phyloP scores from a whole-genome alignment of 2,329 filamentous ascomycete genomes.

The Trichoderma sp. region DNA sequence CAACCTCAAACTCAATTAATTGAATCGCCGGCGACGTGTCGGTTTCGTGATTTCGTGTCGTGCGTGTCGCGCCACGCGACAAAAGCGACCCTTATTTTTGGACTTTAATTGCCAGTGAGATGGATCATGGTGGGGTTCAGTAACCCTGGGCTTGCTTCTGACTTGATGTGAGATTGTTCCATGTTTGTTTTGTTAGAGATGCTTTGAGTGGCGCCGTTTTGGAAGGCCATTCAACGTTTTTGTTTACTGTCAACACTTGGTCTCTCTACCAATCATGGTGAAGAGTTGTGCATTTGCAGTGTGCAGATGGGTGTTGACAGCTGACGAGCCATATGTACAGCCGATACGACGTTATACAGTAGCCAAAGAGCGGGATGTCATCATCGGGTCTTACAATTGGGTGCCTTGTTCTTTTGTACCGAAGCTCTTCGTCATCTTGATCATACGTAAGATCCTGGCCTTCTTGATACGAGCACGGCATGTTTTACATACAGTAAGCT shows the following conservation, averaged over 20 bases:
- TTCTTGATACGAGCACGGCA: not conserved
- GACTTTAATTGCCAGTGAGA: not conserved
- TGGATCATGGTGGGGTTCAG: conserved; percentile 8
- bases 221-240: not conserved
- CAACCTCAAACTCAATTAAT: conserved; percentile 34
- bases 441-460: not conserved
- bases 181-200: not conserved
- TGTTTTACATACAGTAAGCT: not conserved
- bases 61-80: conserved; percentile 33
- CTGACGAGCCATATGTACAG: not conserved
- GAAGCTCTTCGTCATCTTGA: not conserved
- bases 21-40: conserved; percentile 40
- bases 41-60: conserved; percentile 46
- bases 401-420: not conserved
- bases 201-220: not conserved
- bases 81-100: not conserved
- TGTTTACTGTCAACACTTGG: conserved; percentile 10
- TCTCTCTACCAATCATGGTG: not conserved
- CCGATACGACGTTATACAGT: not conserved
- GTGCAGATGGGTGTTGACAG: not conserved
- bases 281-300: not conserved
- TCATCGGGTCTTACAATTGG: not conserved
- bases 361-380: not conserved
- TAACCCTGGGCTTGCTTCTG: not conserved
- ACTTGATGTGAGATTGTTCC: not conserved